These are phyloP conservation scores for Arabidopsis hybrid DNA, from an alignment of 441 rosid genomes.

Conservation along the genomic window DNA sequence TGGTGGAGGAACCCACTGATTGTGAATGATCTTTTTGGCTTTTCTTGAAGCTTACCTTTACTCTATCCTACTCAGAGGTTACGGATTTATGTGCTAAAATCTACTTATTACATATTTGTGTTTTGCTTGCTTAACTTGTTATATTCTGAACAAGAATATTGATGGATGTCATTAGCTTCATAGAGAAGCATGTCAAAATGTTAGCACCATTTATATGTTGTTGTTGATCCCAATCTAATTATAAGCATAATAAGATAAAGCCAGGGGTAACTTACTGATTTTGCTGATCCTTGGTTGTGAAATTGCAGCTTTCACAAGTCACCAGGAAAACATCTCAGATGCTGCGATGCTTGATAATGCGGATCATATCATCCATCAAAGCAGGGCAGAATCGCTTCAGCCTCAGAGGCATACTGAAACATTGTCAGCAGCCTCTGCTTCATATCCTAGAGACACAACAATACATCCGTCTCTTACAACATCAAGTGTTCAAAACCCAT, in stretches of 20 bases:
- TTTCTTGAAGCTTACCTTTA: neutral
- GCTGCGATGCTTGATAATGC: constrained; percentile 4
- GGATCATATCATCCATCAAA: constrained; percentile 26
- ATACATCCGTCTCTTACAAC: constrained; percentile 39
- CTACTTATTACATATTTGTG: neutral
- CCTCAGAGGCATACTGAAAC: constrained; percentile 23
- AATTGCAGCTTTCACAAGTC: constrained; percentile 39
- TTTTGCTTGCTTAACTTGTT: constrained; percentile 1
- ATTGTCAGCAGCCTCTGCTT: constrained; percentile 34
- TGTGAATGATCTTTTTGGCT: neutral
- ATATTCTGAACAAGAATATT: constrained; percentile 9
- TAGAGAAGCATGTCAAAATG: constrained; percentile 2
- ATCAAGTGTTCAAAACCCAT: constrained; percentile 47
- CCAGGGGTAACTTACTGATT: constrained; percentile 5
- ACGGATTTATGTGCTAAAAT: neutral
- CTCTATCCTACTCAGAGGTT: neutral
- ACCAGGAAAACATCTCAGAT: constrained; percentile 29
- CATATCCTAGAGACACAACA: constrained; percentile 35
- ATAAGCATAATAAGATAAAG: constrained; percentile 12
- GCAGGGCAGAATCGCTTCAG: constrained; percentile 8
- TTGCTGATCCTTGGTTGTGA: constrained; percentile 28
- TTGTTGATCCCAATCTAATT: neutral
- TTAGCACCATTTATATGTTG: constrained; percentile 10
- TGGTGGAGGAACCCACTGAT: neutral
- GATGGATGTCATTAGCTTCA: constrained; percentile 1